Evolutionary conservation across 305 asterid species (phyloP), one percentile per base, ranked within the genome.

Genomic region (Fraxinus sp.): DNA sequence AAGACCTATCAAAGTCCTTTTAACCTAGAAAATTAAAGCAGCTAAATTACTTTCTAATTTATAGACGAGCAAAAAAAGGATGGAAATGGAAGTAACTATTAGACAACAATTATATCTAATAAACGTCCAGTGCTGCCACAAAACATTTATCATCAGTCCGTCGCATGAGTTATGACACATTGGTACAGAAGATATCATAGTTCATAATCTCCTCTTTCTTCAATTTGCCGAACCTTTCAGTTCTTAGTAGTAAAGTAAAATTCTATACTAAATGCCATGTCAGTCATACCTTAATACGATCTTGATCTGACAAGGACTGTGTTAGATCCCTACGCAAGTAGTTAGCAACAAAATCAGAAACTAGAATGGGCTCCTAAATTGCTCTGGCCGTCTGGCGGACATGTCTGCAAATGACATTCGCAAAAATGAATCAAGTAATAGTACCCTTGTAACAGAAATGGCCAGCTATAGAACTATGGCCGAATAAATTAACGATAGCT

Each of bases 381-480:
- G 88, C 92, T 59, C 93, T 85, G 0, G 98, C 99, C n/a, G n/a
- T n/a, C n/a, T n/a, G n/a, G n/a, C n/a, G 0, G 99, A 95, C 86
- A 92, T 87, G 84, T 95, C 99, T 95, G 92, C 84, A 88, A 79
- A 73, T 0, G 76, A 26, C 39, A 83, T 83, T 71, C 32, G 7
- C 13, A 74, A 22, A 75, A 16, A 1, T 28, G 30, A 77, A 68
- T 44, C 6, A 22, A 62, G 68, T 22, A 36, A 18, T 0, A 28
- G 2, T 8, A 30, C 20, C 4, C 32, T 20, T 20, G 62, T 13
- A 32, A 24, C 39, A 75, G 13, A 41, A 14, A 20, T 13, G 24
- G 32, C 57, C 77, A 4, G 24, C 2, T 5, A 37, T 59, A 35
- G 0, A 6, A 35, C 20, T 16, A 3, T 28, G 62, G 13, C 10